phyloP scores from a whole-genome alignment of 1,284 basidiomycete species.

The Somion occarium region DNA sequence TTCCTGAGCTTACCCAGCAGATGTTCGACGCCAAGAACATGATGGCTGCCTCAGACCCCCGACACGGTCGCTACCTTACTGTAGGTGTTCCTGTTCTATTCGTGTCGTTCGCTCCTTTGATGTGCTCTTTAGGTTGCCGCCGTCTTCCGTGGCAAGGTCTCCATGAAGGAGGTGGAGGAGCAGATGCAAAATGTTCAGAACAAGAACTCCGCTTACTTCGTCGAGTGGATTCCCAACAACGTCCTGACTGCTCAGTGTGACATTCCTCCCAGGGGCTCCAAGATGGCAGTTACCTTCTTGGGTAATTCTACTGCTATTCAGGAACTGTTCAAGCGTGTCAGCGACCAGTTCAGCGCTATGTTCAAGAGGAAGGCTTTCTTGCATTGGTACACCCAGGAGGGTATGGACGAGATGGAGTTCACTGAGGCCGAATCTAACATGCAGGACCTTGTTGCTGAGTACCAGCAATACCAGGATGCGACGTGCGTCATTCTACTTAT shows the following conservation, averaged over 20 bases:
- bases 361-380: conserved; percentile 99
- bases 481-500: conserved; percentile 49
- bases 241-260: conserved; percentile 95
- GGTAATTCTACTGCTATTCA: conserved; percentile 98
- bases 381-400: conserved; percentile 98
- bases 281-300: conserved; percentile 97
- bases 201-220: conserved; percentile 97
- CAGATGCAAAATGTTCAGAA: conserved; percentile 97
- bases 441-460: conserved; percentile 91
- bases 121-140: conserved; percentile 70
- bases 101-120: background rate
- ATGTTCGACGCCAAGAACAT: conserved; percentile 99
- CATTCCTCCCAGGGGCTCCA: conserved; percentile 88
- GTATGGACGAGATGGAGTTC: conserved; percentile 99
- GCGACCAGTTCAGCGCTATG: conserved; percentile 98
- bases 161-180: conserved; percentile 99
- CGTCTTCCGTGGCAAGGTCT: conserved; percentile 98
- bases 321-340: conserved; percentile 96
- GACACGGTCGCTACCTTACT: conserved; percentile 92
- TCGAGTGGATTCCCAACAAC: conserved; percentile 99
- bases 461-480: conserved; percentile 96
- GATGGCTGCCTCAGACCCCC: conserved; percentile 95
- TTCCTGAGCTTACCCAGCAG: conserved; percentile 94
- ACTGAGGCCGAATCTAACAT: conserved; percentile 97
- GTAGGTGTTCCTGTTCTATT: conserved; percentile 35